Conservation (phyloP, 2,329 filamentous ascomycete genomes). For the Hymenoscyphus fraxineus region DNA sequence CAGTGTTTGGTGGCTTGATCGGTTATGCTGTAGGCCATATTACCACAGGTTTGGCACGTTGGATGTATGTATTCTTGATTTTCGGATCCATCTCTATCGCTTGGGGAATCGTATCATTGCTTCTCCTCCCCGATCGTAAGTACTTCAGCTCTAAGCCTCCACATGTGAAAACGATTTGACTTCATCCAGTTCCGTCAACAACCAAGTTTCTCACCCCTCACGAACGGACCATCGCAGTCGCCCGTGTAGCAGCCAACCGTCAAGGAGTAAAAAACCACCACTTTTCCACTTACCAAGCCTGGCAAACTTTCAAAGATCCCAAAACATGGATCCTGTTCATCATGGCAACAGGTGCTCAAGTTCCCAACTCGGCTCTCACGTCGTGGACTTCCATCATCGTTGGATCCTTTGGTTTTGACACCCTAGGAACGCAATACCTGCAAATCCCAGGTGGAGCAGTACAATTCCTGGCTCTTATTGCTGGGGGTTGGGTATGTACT, state of each 20-base stretch:
- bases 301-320: conserved; percentile 43
- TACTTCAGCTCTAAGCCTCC: not conserved
- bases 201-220: conserved; percentile 39
- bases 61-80: conserved; percentile 58
- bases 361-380: conserved; percentile 54
- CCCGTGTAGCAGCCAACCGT: conserved; percentile 51
- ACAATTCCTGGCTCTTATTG: conserved; percentile 50
- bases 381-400: conserved; percentile 39
- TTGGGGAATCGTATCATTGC: conserved; percentile 38
- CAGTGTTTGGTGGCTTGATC: conserved; percentile 48
- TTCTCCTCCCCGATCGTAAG: conserved; percentile 43
- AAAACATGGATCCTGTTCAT: conserved; percentile 41
- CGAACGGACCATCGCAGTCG: conserved; percentile 44
- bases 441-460: conserved; percentile 58
- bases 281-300: conserved; percentile 47
- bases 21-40: conserved; percentile 54
- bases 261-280: conserved; percentile 50
- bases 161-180: not conserved
- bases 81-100: conserved; percentile 51
- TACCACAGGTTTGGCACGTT: conserved; percentile 44
- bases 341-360: conserved; percentile 47
- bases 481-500: conserved; percentile 49
- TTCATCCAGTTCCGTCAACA: conserved; percentile 38
- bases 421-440: conserved; percentile 51
- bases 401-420: conserved; percentile 36